Base-by-base conservation (phyloP, 1,284 basidiomycete genomes). In the Kalmanozyma brasiliensis region DNA sequence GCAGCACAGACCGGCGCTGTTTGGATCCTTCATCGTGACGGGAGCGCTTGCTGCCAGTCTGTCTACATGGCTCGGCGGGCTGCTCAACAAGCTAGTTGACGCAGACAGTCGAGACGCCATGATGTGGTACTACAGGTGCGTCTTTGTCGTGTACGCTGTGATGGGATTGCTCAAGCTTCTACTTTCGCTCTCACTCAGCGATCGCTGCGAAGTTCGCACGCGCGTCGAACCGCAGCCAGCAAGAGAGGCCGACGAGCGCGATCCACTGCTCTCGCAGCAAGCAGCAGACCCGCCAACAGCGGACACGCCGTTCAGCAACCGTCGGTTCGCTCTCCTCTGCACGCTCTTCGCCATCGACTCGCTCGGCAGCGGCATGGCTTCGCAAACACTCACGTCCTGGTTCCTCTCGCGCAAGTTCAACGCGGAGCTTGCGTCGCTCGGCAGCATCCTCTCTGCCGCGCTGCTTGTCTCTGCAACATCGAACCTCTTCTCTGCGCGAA, bases 401-500 rank as follows among this genome's bases (percentile, higher is more conserved):
- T 61, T 55, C 24, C 24, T 61, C 4, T 45, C 58, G 7, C 51
- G 46, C 58, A 61, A 61, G 22, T 61, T 61, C 42, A 38, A 61
- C 33, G 51, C 52, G 4, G 45, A 52, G 14, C 51, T 53, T 11
- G 41, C 58, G 9, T 49, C 58, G 14, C 51, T 61, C 23, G 58
- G 58, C 7, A 42, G 24, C 16, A 55, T 61, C 33, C 41, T 45
- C 3, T 61, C 58, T 0, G 30, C 23, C 11, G 58, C 58, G 3
- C 38, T 61, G 19, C 46, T 62, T 30, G 34, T 62, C 13, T 55
- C 52, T 11, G 47, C 59, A 8, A 33, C 36, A 16, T 55, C 59
- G n/a, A 62, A 62, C 29, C 59, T 62, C 32, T 62, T 62, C 37
- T 55, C 59, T 4, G 59, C 59, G 1, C 52, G 58, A 16, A 37